phyloP scores from a whole-genome alignment of 352 stramenopile species.

The Globisporangium spinosum region DNA sequence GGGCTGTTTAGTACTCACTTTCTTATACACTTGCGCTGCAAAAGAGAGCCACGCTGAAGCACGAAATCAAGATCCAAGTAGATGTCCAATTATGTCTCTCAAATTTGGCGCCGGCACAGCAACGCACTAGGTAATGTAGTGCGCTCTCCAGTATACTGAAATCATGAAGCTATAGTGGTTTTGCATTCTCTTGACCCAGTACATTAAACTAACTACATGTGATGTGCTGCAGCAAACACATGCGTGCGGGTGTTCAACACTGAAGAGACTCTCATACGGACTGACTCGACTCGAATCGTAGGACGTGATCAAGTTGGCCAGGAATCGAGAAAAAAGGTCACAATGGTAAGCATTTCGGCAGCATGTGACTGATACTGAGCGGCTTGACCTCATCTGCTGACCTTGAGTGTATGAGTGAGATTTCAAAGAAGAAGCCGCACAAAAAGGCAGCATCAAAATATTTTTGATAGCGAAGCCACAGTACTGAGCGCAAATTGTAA shows the following conservation, averaged over 20 bases:
- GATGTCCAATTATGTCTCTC: not conserved
- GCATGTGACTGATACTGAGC: not conserved
- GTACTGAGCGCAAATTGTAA: not conserved
- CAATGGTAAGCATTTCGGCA: not conserved
- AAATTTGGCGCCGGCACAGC: not conserved
- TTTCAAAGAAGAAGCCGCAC: not conserved
- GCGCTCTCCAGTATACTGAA: not conserved
- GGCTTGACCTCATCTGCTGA: not conserved
- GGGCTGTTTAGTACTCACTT: not conserved
- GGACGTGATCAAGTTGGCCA: not conserved
- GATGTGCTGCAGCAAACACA: not conserved
- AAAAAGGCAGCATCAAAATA: not conserved
- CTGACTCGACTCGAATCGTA: not conserved
- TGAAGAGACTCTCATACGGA: not conserved
- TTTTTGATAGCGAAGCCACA: not conserved
- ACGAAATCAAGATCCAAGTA: not conserved
- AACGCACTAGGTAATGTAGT: not conserved
- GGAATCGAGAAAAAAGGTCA: not conserved
- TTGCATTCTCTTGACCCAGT: not conserved
- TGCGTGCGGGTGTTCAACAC: not conserved
- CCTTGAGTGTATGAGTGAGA: not conserved
- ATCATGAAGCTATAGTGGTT: not conserved
- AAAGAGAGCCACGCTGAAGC: not conserved
- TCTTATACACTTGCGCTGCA: not conserved
- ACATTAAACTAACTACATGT: not conserved